Base-by-base conservation (phyloP, 805 yeast species). In the Yarrowia hollandica region DNA sequence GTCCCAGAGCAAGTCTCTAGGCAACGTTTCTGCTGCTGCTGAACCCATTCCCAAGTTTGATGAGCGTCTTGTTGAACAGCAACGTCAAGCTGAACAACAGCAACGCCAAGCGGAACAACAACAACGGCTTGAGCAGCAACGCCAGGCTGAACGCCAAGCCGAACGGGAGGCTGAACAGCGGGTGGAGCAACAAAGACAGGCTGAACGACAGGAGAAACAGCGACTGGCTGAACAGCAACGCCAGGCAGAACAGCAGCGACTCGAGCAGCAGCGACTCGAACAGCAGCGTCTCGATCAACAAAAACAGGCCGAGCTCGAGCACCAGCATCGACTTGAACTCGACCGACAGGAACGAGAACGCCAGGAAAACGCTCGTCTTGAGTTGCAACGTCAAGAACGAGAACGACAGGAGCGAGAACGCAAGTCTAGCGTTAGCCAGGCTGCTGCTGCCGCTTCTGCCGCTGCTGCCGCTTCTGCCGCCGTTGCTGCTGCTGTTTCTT, bases 401-500 rank as follows among this genome's bases (percentile, higher is more conserved):
- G 50, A 42, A n/a, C 50, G 50, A 8, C 50, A 42, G 50, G 50
- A 42, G 21, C 23, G 52, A 30, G 52, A 28, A 14, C 35, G 52
- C 4, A 44, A 44, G 18, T 12, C n/a, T 16, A 44, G 52, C 15
- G 25, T 28, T 11, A 28, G 35, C 5, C 34, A 44, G n/a, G 52
- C 52, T 9, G 35, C 30, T 10, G 30, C 28, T n/a, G 41, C 56
- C 2, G 56, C 56, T 3, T 14, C 38, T 15, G 41, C 56, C 5
- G 56, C 56, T 5, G 56, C 56, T 2, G 56, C 56, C 2, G 39
- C 56, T 6, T 34, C 56, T 10, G 52, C 52, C 16, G 52, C 52
- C 5, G 52, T 44, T 1, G 52, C 52, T 14, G 52, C 52, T 5
- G 35, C 48, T 14, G 23, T 41, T 18, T 41, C 48, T 12, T 25